A percentile compares a stretch with the other conserved stretches of the same genome.
Conservation (phyloP, 2,329 filamentous ascomycete species). For the Ambrosiella beaveri region DNA sequence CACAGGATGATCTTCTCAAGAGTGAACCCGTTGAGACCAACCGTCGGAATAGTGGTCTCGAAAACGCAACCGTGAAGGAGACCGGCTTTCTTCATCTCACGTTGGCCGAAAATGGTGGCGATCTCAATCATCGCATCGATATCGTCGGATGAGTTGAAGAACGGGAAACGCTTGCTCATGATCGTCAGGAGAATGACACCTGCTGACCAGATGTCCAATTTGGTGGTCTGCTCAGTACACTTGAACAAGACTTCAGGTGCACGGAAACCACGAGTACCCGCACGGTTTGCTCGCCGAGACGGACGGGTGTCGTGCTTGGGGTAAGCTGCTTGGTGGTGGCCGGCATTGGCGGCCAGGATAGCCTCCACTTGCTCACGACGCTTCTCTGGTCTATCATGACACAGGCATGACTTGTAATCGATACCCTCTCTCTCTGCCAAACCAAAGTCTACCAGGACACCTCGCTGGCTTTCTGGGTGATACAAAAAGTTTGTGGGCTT, state of each 20-base stretch:
- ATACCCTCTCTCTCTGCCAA: slow-evolving; percentile 70
- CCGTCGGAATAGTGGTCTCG: slow-evolving; percentile 81
- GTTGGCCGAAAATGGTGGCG: slow-evolving; percentile 77
- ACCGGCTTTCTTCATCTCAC: slow-evolving; percentile 67
- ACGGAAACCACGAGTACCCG: slow-evolving; percentile 86
- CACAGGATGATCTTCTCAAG: slow-evolving; percentile 90
- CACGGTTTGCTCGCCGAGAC: slow-evolving; percentile 79
- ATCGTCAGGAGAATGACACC: slow-evolving; percentile 97
- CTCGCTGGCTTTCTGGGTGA: slow-evolving; percentile 59
- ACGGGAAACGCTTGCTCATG: slow-evolving; percentile 79
- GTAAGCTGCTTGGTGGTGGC: slow-evolving; percentile 40
- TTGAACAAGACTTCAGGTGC: slow-evolving; percentile 95
- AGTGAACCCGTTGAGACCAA: slow-evolving; percentile 68
- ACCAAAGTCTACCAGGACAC: slow-evolving; percentile 97
- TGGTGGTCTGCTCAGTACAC: slow-evolving; percentile 83
- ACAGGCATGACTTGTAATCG: slow-evolving; percentile 68
- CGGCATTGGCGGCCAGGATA: slow-evolving; percentile 38
- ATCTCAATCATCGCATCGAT: slow-evolving; percentile 97
- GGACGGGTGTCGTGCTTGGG: slow-evolving; percentile 80
- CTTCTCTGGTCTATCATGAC: slow-evolving; percentile 45
- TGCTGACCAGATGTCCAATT: slow-evolving; percentile 93
- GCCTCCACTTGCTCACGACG: slow-evolving; percentile 42
- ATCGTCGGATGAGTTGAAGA: slow-evolving; percentile 98
- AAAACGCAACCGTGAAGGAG: slow-evolving; percentile 80
- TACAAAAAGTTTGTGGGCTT: slow-evolving; percentile 98